Evolutionary conservation across 495 filamentous ascomycete species (phyloP).

Genomic region (Penicillium lagena): DNA sequence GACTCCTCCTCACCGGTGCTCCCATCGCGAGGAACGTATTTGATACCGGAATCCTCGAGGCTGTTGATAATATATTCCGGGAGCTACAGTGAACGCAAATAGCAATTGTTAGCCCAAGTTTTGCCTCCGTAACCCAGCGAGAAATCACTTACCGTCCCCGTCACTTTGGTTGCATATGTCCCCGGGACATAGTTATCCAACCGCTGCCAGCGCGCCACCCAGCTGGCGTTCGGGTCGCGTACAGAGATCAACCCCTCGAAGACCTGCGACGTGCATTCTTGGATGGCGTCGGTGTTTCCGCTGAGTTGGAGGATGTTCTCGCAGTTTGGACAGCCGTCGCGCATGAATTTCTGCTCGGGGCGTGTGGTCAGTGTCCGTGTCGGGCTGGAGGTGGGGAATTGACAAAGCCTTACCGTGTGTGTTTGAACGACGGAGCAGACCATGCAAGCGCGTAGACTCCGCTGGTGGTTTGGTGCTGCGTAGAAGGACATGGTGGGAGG

Average conservation of each 20-base stretch:
- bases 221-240: conserved; percentile 68
- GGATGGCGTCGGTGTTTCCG: conserved; percentile 69
- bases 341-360: conserved; percentile 59
- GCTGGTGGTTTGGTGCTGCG: conserved; percentile 60
- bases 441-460: conserved; percentile 94
- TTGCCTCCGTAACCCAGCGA: background rate
- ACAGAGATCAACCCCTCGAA: conserved; percentile 86
- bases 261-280: conserved; percentile 90
- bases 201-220: conserved; percentile 95
- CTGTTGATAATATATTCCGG: conserved; percentile 57
- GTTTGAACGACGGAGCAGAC: conserved; percentile 90
- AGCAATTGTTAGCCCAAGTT: background rate
- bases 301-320: conserved; percentile 80
- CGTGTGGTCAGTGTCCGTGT: conserved; percentile 1
- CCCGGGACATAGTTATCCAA: conserved; percentile 79
- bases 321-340: conserved; percentile 92
- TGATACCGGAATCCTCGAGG: conserved; percentile 62
- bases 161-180: conserved; percentile 90
- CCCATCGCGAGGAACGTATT: conserved; percentile 61
- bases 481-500: conserved; percentile 38
- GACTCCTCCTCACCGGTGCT: conserved; percentile 44
- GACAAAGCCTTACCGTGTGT: conserved; percentile 49
- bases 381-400: background rate
- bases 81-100: conserved; percentile 25
- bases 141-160: conserved; percentile 51